Conservation (phyloP, 2,329 filamentous ascomycete genomes). For the Diaporthe longicolla region DNA sequence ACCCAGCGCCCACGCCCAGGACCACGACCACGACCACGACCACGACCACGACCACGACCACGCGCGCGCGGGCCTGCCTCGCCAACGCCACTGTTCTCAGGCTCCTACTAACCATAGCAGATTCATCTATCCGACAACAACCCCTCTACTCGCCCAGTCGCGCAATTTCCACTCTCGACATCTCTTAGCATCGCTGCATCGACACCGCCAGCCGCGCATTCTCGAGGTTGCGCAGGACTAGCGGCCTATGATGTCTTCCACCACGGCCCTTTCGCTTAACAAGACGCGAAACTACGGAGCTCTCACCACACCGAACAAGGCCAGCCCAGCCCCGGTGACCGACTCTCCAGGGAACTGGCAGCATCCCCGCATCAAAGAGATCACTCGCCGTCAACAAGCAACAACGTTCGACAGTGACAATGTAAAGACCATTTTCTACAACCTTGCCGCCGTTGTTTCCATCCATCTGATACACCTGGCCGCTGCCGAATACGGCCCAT, state of each 20-base stretch:
- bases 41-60: conserved; percentile 28
- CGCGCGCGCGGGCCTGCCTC: conserved; percentile 33
- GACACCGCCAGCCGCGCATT: conserved; percentile 9
- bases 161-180: not conserved
- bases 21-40: conserved; percentile 27
- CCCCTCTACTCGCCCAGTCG: not conserved
- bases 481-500: conserved; percentile 52
- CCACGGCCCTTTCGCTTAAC: conserved; percentile 43
- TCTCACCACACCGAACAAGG: conserved; percentile 47
- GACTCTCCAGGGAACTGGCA: conserved; percentile 86
- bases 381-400: conserved; percentile 83
- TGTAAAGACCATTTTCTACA: conserved; percentile 77
- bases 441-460: conserved; percentile 63
- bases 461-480: conserved; percentile 55
- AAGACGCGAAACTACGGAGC: conserved; percentile 40
- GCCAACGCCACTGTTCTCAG: conserved; percentile 6
- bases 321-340: conserved; percentile 48
- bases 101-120: conserved; percentile 34
- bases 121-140: conserved; percentile 16
- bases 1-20: conserved; percentile 17
- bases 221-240: not conserved
- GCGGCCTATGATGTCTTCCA: conserved; percentile 51
- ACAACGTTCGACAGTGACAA: conserved; percentile 85
- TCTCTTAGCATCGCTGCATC: not conserved
- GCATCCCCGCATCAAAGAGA: conserved; percentile 90